Conservation (phyloP, 106 monocot genomes). For the Dendrobium catenatum region DNA sequence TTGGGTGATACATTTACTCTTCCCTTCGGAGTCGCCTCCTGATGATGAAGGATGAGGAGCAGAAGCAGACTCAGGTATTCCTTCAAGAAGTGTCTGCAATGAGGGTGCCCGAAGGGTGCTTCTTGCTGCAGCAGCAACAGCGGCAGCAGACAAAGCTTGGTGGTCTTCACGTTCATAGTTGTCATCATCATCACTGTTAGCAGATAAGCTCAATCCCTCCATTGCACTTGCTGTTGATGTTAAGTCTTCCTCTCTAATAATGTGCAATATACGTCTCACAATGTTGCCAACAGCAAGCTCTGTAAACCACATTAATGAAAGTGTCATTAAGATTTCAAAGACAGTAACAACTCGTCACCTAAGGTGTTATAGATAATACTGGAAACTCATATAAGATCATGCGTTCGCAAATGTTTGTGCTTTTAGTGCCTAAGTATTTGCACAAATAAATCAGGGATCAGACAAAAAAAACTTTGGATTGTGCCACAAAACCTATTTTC, state of each 20-base stretch:
- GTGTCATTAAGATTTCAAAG: neutral
- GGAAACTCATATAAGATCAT: neutral
- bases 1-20: conserved; percentile 63
- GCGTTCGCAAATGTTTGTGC: neutral
- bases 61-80: conserved; percentile 39
- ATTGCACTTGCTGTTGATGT: conserved; percentile 54
- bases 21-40: conserved; percentile 93
- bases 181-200: conserved; percentile 78
- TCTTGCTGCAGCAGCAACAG: conserved; percentile 85
- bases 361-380: neutral
- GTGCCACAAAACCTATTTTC: neutral
- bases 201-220: conserved; percentile 55
- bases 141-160: conserved; percentile 59
- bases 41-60: conserved; percentile 53
- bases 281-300: conserved; percentile 98
- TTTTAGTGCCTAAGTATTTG: neutral
- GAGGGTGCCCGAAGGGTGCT: conserved; percentile 89
- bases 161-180: conserved; percentile 38
- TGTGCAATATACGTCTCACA: conserved; percentile 85
- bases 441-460: neutral
- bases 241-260: conserved; percentile 92
- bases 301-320: conserved; percentile 12
- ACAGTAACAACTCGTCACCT: neutral
- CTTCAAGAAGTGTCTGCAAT: conserved; percentile 95
- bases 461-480: neutral